Base-by-base conservation (phyloP, 768 basidiomycete genomes). In the Mycena vulgaris region DNA sequence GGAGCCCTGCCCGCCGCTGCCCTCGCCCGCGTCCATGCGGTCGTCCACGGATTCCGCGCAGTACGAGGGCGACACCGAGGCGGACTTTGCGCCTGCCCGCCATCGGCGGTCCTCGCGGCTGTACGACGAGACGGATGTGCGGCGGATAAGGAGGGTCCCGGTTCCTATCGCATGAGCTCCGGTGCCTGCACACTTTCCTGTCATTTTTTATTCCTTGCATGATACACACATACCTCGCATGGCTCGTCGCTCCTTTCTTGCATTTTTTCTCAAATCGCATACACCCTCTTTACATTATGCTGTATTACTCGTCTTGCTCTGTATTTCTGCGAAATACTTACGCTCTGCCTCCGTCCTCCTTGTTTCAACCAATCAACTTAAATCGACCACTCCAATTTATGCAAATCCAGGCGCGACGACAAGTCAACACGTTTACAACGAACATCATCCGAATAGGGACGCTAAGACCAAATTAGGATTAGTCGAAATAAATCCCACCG, bases 11-110 rank as follows among this genome's bases (percentile, higher is more conserved):
- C 55, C n/a, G n/a, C n/a, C n/a, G n/a, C n/a, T n/a, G n/a, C n/a
- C n/a, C n/a, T n/a, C n/a, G n/a, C n/a, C 52, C 13, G 64, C 65
- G 10, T 33, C 60, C 19, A 40, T 60, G 1, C 64, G 68, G 30
- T 53, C 39, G 33, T 73, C 72, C 1, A 57, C 64, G n/a, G 68
- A 69, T 21, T n/a, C n/a, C n/a, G n/a, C n/a, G n/a, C n/a, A n/a
- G n/a, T 73, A 73, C 33, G 23, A 67, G 49, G 72, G 68, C 57
- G 72, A 73, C 52, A 63, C 56, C 31, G 72, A 73, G 66, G 64
- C 47, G 30, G 72, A 70, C 17, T 31, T 37, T 16, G 30, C 45
- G 14, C 25, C 53, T 25, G 40, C 35, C n/a, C 59, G 61, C 56
- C 61, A 68, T 40, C 61, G 66, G 9, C 47, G 66, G 23, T 28